Conservation (phyloP, 2,329 filamentous ascomycete genomes). For the Fusarium dlaminii region DNA sequence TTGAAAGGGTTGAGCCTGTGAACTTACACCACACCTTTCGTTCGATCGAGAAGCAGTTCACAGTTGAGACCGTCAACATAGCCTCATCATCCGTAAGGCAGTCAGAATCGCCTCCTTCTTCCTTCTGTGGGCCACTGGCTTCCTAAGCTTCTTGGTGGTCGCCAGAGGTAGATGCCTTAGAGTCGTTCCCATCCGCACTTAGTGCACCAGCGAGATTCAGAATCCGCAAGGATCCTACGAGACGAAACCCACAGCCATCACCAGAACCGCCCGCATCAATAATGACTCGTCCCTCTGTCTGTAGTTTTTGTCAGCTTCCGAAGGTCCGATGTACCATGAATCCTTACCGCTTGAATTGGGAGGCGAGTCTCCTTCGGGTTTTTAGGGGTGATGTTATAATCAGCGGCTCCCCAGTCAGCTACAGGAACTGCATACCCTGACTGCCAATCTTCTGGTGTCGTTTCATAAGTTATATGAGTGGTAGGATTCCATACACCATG, state of each 20-base stretch:
- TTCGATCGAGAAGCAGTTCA: constrained; percentile 1
- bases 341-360: neutral
- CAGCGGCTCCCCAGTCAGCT: too few relatives aligned
- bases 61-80: neutral
- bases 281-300: neutral
- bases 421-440: too few relatives aligned
- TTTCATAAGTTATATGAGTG: too few relatives aligned
- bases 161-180: neutral
- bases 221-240: too few relatives aligned
- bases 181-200: neutral
- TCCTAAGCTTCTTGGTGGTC: neutral
- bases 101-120: too few relatives aligned
- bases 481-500: too few relatives aligned
- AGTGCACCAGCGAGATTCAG: neutral
- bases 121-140: neutral
- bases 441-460: too few relatives aligned
- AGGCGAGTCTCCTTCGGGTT: too few relatives aligned
- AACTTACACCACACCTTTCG: constrained; percentile 26
- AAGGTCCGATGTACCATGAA: neutral
- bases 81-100: constrained; percentile 10
- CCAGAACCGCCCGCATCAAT: neutral
- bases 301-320: neutral
- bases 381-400: too few relatives aligned
- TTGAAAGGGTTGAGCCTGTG: neutral
- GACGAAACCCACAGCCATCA: too few relatives aligned